These are phyloP conservation scores for Clavaria fumosa DNA, from an alignment of 768 basidiomycete genomes.

Conservation along the genomic window DNA sequence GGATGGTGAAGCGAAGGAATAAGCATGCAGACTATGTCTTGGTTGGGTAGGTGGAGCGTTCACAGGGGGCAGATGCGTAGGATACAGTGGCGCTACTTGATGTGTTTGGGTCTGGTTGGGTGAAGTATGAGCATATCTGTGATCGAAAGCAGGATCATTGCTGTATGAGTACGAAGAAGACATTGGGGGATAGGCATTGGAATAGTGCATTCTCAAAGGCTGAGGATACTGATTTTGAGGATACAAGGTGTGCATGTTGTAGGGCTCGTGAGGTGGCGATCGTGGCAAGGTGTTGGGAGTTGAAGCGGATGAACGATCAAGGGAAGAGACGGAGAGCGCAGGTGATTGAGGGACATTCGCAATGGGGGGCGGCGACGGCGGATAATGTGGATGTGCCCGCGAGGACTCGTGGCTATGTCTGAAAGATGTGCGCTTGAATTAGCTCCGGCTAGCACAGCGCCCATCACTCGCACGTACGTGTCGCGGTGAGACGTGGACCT, in stretches of 20 bases:
- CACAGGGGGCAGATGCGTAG: background rate
- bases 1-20: conserved; percentile 12
- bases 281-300: conserved; percentile 32
- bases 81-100: no score
- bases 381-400: conserved; percentile 24
- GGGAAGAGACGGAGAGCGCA: conserved; percentile 40
- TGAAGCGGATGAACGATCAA: conserved; percentile 46
- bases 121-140: background rate
- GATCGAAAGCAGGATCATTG: background rate
- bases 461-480: no score
- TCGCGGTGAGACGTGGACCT: no score
- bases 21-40: conserved; percentile 14
- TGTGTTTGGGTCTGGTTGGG: no score
- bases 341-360: conserved; percentile 43
- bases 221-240: background rate
- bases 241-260: background rate
- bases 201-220: no score
- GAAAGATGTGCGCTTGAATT: no score
- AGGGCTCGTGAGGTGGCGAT: conserved; percentile 8
- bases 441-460: no score
- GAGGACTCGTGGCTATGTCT: conserved; percentile 22
- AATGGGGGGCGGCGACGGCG: conserved; percentile 32
- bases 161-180: background rate
- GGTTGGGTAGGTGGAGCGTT: background rate
- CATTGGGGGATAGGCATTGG: background rate